Conservation (phyloP, 352 stramenopile species). For the Globisporangium orthogonon region DNA sequence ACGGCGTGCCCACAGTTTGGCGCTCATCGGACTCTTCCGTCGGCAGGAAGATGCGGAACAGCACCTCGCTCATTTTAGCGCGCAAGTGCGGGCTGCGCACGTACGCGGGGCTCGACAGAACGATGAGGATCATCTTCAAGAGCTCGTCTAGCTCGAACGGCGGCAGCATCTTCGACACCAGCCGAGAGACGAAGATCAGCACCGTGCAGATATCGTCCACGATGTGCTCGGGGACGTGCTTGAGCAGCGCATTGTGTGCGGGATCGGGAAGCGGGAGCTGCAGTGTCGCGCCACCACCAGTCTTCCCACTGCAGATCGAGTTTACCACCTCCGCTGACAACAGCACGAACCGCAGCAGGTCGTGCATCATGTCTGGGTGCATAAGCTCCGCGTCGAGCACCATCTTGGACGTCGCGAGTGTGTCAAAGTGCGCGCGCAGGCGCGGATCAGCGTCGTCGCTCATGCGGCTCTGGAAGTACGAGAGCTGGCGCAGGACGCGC, state of each 20-base stretch:
- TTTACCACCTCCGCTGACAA: slow-evolving; percentile 60
- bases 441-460: slow-evolving; percentile 64
- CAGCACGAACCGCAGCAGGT: slow-evolving; percentile 66
- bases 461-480: slow-evolving; percentile 83
- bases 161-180: slow-evolving; percentile 81
- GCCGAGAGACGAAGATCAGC: slow-evolving; percentile 87
- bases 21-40: slow-evolving; percentile 73
- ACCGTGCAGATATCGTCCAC: slow-evolving; percentile 93
- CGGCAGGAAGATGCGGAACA: slow-evolving; percentile 96
- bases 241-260: slow-evolving; percentile 35
- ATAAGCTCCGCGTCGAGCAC: slow-evolving; percentile 74
- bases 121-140: slow-evolving; percentile 88
- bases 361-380: slow-evolving; percentile 72
- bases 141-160: slow-evolving; percentile 85
- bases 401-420: slow-evolving; percentile 65
- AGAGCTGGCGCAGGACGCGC: slow-evolving; percentile 87
- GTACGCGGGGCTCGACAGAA: slow-evolving; percentile 85
- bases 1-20: slow-evolving; percentile 41
- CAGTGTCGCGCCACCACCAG: slow-evolving; percentile 11
- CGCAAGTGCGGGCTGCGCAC: slow-evolving; percentile 91
- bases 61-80: slow-evolving; percentile 94
- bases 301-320: slow-evolving; percentile 34
- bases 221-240: slow-evolving; percentile 92
- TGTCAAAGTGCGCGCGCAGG: slow-evolving; percentile 69
- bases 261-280: slow-evolving; percentile 31